These are phyloP conservation scores for Pseudevernia furfuracea DNA, from an alignment of 495 filamentous ascomycete genomes.

Conservation along the genomic window DNA sequence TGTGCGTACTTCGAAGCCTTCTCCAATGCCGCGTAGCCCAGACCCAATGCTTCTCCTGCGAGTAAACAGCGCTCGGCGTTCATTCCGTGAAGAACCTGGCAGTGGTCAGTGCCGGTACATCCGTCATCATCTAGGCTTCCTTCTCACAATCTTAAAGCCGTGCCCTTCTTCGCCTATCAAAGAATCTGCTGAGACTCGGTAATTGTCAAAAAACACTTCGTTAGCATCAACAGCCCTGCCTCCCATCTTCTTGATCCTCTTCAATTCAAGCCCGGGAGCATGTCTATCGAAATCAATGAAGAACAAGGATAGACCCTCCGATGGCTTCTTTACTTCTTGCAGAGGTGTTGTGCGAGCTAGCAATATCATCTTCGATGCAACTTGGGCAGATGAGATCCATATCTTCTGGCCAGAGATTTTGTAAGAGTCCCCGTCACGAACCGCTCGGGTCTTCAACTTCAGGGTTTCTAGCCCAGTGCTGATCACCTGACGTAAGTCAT, in stretches of 20 bases:
- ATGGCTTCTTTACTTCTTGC: conserved; percentile 56
- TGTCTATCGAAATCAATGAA: conserved; percentile 62
- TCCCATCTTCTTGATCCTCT: conserved; percentile 74
- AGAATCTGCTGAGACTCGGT: conserved; percentile 49
- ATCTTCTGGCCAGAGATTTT: conserved; percentile 68
- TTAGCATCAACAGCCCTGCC: conserved; percentile 73
- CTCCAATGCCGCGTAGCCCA: conserved; percentile 65
- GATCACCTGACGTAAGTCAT: conserved; percentile 23
- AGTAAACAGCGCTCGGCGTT: conserved; percentile 73
- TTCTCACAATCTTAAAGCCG: conserved; percentile 57
- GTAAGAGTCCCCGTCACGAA: conserved; percentile 47
- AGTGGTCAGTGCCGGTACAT: not conserved
- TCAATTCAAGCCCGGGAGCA: conserved; percentile 50
- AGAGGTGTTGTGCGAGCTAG: conserved; percentile 65
- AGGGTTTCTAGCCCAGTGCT: conserved; percentile 71
- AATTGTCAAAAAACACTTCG: conserved; percentile 76
- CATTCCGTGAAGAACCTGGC: conserved; percentile 66
- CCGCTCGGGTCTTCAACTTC: conserved; percentile 54
- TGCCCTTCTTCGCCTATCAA: conserved; percentile 62
- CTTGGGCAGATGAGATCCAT: conserved; percentile 75
- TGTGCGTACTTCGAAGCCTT: conserved; percentile 59
- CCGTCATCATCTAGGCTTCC: not conserved
- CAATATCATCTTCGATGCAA: conserved; percentile 69
- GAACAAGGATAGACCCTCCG: conserved; percentile 66
- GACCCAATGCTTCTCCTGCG: conserved; percentile 67